Conservation (phyloP, 2,329 filamentous ascomycete genomes). For the Epichloe festucae region DNA sequence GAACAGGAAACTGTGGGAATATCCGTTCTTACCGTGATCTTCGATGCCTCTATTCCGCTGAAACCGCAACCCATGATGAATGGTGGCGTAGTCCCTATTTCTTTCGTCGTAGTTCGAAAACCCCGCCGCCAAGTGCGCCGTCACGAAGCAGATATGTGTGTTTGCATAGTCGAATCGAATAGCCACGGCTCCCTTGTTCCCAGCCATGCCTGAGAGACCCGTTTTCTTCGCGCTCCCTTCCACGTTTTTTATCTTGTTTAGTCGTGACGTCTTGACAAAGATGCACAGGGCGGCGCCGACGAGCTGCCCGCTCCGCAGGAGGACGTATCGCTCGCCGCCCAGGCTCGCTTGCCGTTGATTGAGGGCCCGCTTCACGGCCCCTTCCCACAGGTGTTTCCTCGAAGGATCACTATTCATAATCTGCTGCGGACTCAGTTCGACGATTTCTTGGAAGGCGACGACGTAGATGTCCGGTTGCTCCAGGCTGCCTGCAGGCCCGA, state of each 20-base stretch:
- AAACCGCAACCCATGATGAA: slow-evolving; percentile 76
- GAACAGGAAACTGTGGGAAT: no score
- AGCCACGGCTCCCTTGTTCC: slow-evolving; percentile 94
- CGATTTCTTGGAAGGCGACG: slow-evolving; percentile 94
- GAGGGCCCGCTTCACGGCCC: slow-evolving; percentile 61
- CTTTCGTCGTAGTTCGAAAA: slow-evolving; percentile 95
- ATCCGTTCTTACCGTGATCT: slow-evolving; percentile 53
- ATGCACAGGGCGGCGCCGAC: slow-evolving; percentile 88
- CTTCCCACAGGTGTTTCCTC: slow-evolving; percentile 75
- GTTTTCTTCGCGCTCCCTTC: slow-evolving; percentile 91
- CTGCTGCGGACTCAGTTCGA: slow-evolving; percentile 93
- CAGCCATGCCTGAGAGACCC: slow-evolving; percentile 91
- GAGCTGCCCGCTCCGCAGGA: slow-evolving; percentile 82
- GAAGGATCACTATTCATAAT: slow-evolving; percentile 97
- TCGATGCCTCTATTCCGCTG: slow-evolving; percentile 84
- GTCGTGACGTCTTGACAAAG: slow-evolving; percentile 67
- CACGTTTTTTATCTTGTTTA: slow-evolving; percentile 85
- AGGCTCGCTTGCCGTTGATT: slow-evolving; percentile 55
- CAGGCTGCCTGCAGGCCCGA: slow-evolving; percentile 43
- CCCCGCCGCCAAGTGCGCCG: slow-evolving; percentile 87
- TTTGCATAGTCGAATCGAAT: slow-evolving; percentile 92
- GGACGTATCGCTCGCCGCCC: slow-evolving; percentile 68
- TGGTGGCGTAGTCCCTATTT: slow-evolving; percentile 85
- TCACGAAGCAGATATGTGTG: slow-evolving; percentile 89
- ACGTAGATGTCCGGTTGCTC: slow-evolving; percentile 74